phyloP scores from a whole-genome alignment of 1,139 yeast species.

The Fermentozyma sake region DNA sequence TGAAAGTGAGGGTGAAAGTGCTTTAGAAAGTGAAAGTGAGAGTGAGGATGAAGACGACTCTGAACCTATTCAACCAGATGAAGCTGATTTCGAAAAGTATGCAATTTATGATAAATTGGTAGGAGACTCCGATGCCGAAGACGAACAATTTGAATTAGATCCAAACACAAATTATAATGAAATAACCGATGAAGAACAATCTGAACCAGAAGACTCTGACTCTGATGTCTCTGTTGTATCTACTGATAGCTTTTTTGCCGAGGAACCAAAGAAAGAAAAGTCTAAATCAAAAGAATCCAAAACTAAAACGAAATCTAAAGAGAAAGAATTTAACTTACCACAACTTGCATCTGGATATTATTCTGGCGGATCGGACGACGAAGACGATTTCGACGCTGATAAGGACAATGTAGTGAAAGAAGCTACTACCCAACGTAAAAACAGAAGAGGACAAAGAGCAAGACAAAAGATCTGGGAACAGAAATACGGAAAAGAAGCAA shows the following conservation, averaged over 20 bases:
- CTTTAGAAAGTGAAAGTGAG: slow-evolving; percentile 11
- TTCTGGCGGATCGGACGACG: slow-evolving; percentile 74
- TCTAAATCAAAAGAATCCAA: slow-evolving; percentile 14
- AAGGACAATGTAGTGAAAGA: slow-evolving; percentile 58
- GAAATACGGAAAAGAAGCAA: slow-evolving; percentile 82
- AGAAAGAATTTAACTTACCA: slow-evolving; percentile 46
- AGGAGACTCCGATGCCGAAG: slow-evolving; percentile 55
- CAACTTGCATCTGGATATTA: slow-evolving; percentile 71
- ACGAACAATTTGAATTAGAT: slow-evolving; percentile 25
- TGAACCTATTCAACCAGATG: slow-evolving; percentile 11
- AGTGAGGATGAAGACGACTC: slow-evolving; percentile 12
- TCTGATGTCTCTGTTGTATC: slow-evolving; percentile 15
- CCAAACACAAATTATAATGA: slow-evolving; percentile 53
- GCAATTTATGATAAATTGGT: slow-evolving; percentile 50
- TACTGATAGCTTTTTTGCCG: slow-evolving; percentile 39
- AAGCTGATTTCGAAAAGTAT: slow-evolving; percentile 24
- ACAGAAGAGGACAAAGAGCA: slow-evolving; percentile 95
- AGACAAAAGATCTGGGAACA: slow-evolving; percentile 94
- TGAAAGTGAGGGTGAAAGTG: slow-evolving; percentile 10
- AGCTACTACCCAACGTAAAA: slow-evolving; percentile 57
- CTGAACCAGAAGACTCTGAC: slow-evolving; percentile 30
- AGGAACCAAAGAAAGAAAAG: slow-evolving; percentile 10
- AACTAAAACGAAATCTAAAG: slow-evolving; percentile 16
- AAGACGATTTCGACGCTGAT: slow-evolving; percentile 44
- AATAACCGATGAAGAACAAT: slow-evolving; percentile 59